A percentile compares a stretch with the other conserved stretches of the same genome.
Evolutionary conservation across 495 filamentous ascomycete species (phyloP).

Genomic region (Sabuloglossum arenarium): DNA sequence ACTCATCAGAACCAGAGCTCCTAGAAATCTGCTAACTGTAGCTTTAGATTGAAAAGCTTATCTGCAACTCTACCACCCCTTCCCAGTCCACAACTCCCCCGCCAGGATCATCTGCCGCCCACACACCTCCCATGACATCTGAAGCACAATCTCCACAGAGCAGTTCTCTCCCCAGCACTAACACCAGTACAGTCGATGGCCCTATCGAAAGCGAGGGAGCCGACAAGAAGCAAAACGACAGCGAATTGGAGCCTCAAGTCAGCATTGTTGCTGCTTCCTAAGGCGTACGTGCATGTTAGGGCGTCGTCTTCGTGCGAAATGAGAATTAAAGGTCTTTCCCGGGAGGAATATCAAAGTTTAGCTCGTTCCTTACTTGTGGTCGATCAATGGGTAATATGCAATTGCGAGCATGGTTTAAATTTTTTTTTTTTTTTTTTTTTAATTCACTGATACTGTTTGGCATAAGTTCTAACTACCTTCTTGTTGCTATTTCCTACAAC

Average conservation of each 20-base stretch:
- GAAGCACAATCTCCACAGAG: conserved; percentile 46
- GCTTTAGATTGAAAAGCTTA: conserved; percentile 17
- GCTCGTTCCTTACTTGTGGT: neutral
- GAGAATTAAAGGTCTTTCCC: neutral
- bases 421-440: neutral
- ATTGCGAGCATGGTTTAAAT: neutral
- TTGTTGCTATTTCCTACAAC: neutral
- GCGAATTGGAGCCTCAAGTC: neutral
- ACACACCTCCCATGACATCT: conserved; percentile 34
- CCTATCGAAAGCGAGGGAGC: conserved; percentile 7
- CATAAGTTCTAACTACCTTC: neutral
- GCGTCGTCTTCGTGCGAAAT: neutral
- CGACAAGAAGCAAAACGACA: neutral
- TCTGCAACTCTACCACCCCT: conserved; percentile 14
- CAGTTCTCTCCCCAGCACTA: conserved; percentile 36
- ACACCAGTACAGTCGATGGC: conserved; percentile 29
- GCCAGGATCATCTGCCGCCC: conserved; percentile 26
- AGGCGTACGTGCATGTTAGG: neutral
- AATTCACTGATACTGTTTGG: neutral
- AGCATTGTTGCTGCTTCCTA: neutral
- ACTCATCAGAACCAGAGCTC: neutral
- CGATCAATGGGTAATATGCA: neutral
- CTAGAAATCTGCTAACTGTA: neutral
- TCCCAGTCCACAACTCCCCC: conserved; percentile 12
- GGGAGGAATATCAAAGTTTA: neutral